phyloP scores from a whole-genome alignment of 177 flowering plant species.

The Vitis hybrid region DNA sequence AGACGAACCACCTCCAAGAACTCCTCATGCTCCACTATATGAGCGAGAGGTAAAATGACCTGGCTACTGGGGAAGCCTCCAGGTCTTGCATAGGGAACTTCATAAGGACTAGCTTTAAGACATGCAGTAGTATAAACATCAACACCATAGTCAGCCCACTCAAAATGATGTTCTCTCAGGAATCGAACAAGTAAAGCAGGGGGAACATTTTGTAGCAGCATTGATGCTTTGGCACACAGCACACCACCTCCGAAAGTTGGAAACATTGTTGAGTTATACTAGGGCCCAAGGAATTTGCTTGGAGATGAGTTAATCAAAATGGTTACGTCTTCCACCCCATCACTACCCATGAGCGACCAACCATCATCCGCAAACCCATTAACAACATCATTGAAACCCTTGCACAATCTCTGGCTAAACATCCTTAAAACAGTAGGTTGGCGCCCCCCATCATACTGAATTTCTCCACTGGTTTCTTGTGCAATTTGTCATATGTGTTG shows the following conservation, averaged over 20 bases:
- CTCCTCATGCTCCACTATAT: conserved; percentile 82
- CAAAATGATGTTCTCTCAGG: conserved; percentile 80
- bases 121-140: conserved; percentile 74
- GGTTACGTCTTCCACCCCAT: conserved; percentile 84
- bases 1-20: conserved; percentile 79
- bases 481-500: conserved; percentile 82
- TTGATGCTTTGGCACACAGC: conserved; percentile 82
- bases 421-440: conserved; percentile 83
- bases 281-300: conserved; percentile 49
- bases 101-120: conserved; percentile 54
- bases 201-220: conserved; percentile 85
- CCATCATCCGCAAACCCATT: conserved; percentile 91
- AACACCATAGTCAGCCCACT: conserved; percentile 75
- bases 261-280: conserved; percentile 39
- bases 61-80: conserved; percentile 59
- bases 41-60: conserved; percentile 72
- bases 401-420: conserved; percentile 78
- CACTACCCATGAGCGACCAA: conserved; percentile 70
- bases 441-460: conserved; percentile 66
- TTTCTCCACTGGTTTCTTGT: conserved; percentile 74
- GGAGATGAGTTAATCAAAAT: conserved; percentile 63
- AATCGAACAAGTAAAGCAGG: conserved; percentile 78
- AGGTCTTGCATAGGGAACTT: conserved; percentile 51
- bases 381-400: conserved; percentile 88
- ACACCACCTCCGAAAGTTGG: conserved; percentile 64